Evolutionary conservation across 225 moss, liverwort and hornwort species (phyloP), one percentile per base, ranked within the genome.

Genomic region (Ulota crispa): DNA sequence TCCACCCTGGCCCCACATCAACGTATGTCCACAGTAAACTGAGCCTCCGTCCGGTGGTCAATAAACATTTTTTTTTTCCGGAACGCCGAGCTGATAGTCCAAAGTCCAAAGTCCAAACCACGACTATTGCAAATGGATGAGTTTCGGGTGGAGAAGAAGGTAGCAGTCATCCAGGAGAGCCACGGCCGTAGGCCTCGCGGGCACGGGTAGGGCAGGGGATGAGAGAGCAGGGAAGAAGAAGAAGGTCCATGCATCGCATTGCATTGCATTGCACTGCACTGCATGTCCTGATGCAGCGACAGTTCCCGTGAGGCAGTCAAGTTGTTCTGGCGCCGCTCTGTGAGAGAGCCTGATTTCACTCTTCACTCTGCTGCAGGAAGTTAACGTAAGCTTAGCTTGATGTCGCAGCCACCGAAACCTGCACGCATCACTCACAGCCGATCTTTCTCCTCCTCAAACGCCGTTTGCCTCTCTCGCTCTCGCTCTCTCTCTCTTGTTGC

Each of bases 211-310:
- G 19, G 18, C 54, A 32, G 23, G 3, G 39, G 31, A 6, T 1
- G 74, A 11, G 42, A 11, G 12, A 11, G 42, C 3, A 39, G 2
- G 39, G 39, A 10, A 39, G n/a, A 34, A 24, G 30, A 20, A 56
- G 72, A 56, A 53, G 67, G 78, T 16, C 18, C 47, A 37, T 54
- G 68, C 27, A 28, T 56, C 20, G 28, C 39, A 28, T 68, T 27
- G 28, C 65, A 28, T 68, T 27, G 28, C 65, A 56, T 83, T 54
- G 68, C 27, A 28, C 68, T 27, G 28, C 39, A 28, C 78, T 27
- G 28, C 65, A 56, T 86, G 86, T 86, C 86, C 83, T 24, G 50
- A 18, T 18, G 50, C 5, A 1, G 50, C 16, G 86, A 83, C 83
- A 83, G 66, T 80, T 76, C 75, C 27, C 75, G 23, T 42, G 39